These are phyloP conservation scores for Nannizziopsis barbatae DNA, from an alignment of 2,329 filamentous ascomycete genomes.

Conservation along the genomic window DNA sequence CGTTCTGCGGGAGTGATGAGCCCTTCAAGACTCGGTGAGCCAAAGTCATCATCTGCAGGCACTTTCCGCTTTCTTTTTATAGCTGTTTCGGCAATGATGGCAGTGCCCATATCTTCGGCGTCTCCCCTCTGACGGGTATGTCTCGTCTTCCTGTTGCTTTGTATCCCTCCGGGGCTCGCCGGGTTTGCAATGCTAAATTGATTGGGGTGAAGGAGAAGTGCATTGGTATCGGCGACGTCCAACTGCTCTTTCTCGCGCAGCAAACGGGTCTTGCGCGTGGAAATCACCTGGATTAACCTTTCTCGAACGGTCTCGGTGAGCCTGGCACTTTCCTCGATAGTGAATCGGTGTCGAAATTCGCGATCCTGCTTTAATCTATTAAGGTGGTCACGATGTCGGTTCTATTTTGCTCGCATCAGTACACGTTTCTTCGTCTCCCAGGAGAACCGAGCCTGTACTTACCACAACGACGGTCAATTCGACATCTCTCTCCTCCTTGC, in stretches of 20 bases:
- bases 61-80: constrained; percentile 50
- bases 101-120: constrained; percentile 42
- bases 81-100: constrained; percentile 37
- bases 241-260: constrained; percentile 56
- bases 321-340: constrained; percentile 51
- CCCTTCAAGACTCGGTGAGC: constrained; percentile 46
- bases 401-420: constrained; percentile 30
- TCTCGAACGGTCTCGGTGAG: constrained; percentile 50
- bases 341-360: constrained; percentile 50
- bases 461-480: constrained; percentile 74
- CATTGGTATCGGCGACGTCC: constrained; percentile 55
- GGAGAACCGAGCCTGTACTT: constrained; percentile 25
- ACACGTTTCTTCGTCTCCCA: neutral
- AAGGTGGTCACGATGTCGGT: constrained; percentile 46
- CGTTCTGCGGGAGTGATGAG: constrained; percentile 42
- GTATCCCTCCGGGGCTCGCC: constrained; percentile 50
- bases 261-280: constrained; percentile 46
- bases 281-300: constrained; percentile 48
- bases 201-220: constrained; percentile 52
- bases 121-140: constrained; percentile 48
- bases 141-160: constrained; percentile 52
- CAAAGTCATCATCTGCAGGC: constrained; percentile 45
- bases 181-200: constrained; percentile 56
- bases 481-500: constrained; percentile 76
- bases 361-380: constrained; percentile 47